These are phyloP conservation scores for Grammothele lineata DNA, from an alignment of 768 basidiomycete species.

Conservation along the genomic window DNA sequence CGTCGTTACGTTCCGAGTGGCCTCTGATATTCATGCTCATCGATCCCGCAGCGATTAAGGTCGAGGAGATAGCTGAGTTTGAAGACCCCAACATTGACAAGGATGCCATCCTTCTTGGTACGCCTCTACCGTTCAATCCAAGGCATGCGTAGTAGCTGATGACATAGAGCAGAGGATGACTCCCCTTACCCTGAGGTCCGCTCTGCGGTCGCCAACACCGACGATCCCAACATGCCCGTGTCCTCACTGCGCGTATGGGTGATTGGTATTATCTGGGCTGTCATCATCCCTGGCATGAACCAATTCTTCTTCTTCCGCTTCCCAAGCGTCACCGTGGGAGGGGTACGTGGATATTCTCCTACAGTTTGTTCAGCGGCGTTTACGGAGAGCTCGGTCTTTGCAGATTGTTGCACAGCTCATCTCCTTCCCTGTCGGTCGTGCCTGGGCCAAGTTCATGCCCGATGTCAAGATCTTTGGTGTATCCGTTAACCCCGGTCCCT, in stretches of 20 bases:
- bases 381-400: too few species aligned
- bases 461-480: slow-evolving; percentile 54
- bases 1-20: too few species aligned
- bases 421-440: slow-evolving; percentile 63
- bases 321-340: slow-evolving; percentile 59
- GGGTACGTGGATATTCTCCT: slow-evolving; percentile 30
- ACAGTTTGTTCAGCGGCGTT: too few species aligned
- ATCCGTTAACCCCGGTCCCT: slow-evolving; percentile 69
- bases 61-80: slow-evolving; percentile 17
- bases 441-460: slow-evolving; percentile 52
- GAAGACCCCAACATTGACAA: slow-evolving; percentile 34
- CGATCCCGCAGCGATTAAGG: background rate
- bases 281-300: slow-evolving; percentile 57
- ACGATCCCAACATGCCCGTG: slow-evolving; percentile 56
- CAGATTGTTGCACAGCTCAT: slow-evolving; percentile 69
- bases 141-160: too few species aligned
- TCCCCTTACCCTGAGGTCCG: slow-evolving; percentile 29
- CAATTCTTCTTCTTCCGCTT: slow-evolving; percentile 79
- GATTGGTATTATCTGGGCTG: slow-evolving; percentile 49
- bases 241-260: slow-evolving; percentile 41
- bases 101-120: slow-evolving; percentile 22
- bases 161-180: slow-evolving; percentile 19
- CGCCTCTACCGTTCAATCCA: background rate
- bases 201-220: slow-evolving; percentile 55
- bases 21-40: too few species aligned